Base-by-base conservation (phyloP, 148 eudicot species). In the Linanthus parryae region DNA sequence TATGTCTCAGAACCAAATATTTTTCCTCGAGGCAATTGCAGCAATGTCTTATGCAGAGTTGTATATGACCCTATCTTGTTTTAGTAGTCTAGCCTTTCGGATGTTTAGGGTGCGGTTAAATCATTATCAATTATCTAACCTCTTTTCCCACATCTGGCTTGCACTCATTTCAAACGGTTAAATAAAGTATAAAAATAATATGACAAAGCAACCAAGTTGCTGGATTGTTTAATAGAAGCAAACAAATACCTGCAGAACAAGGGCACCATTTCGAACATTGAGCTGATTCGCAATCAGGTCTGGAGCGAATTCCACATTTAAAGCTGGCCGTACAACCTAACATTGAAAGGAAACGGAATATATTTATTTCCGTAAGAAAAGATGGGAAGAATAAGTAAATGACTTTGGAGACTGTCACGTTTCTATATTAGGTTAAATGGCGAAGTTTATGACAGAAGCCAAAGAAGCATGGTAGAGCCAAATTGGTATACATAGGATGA, bases 241-340 rank as follows among this genome's bases (percentile, higher is more conserved):
- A 39, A 44, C 16, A 29, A 35, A 19, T 53, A 88, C 99, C 94
- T 49, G 85, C 53, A 92, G 64, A 65, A 92, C 69, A 51, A 92
- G 79, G 63, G 96, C 99, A 65, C 99, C 99, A 50, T 82, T 92
- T 38, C 88, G 90, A 57, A 88, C 91, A 74, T 92, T 92, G 29
- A 92, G 80, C 62, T 92, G 99, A 78, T 58, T 84, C 12, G 99
- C 88, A 56, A 92, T 44, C 60, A 84, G 62, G 63, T 94, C 96
- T 2, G 99, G 86, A 62, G 96, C 96, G 67, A 88, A 61, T 54
- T 84, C 88, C 36, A 88, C 56, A 72, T 84, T 76, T 64, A 94
- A 69, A 45, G 84, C 99, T 68, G 96, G 88, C 48, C 88, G 76
- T 49, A 78, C 78, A 70, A 56, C 96, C 99, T 91, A 59, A 42